Base-by-base conservation (phyloP, 768 basidiomycete species). In the Lactarius sp. region DNA sequence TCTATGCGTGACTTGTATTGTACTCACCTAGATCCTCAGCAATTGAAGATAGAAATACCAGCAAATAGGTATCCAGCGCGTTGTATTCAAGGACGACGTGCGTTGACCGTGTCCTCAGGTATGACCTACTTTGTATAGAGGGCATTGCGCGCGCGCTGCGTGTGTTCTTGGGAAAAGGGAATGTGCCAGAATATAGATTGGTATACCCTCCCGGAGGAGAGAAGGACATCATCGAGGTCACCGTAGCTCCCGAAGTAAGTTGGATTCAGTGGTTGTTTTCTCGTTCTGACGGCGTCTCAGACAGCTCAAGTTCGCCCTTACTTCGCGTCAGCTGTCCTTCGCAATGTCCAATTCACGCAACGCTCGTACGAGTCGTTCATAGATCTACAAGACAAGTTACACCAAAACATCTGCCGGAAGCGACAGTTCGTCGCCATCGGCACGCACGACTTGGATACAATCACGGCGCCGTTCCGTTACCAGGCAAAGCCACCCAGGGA, bases 351-450 rank as follows among this genome's bases (percentile, higher is more conserved):
- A 69, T 95, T 99, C 78, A 92, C 91, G 34, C 85, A 85, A 49
- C 81, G 83, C 56, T 94, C 92, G 44, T 98, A 98, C 73, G 90
- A 89, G 31, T 94, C 92, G 66, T 98, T 99, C 83, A 96, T 99
- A 69, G 97, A 98, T 72, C 78, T 99, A n/a, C 97, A 99, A 77
- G 97, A 99, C 73, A 99, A 98, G 75, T 81, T 99, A 55, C 97
- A 99, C 73, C 90, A 95, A 71, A 99, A 99, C 75, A 83, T 99
- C 39, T 94, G 92, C 71, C 81, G 97, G 61, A 80, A 89, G 67
- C 80, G 97, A 61, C 91, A 90, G 71, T 83, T 99, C 50, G 97
- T 96, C 52, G 85, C 97, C 20, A 97, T 99, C 68, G 97, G 97
- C 61, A 99, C 97, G 2, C 97, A 99, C 69, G 97, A 99, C 76